Base-by-base conservation (phyloP, 306 rosid species). In the Canavalia gladiata region DNA sequence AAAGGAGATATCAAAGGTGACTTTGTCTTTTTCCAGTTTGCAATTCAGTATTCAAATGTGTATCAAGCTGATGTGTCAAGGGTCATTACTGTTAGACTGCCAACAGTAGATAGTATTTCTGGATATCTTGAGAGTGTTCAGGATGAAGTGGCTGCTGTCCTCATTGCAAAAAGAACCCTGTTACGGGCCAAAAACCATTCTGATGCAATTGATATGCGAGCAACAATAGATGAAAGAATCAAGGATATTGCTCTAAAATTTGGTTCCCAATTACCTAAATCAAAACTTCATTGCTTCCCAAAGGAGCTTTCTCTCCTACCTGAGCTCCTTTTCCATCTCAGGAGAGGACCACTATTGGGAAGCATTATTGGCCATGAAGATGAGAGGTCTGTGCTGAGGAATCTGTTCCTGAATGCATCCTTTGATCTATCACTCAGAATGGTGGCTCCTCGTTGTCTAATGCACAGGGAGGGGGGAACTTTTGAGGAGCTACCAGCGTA, bases 361-460 rank as follows among this genome's bases (percentile, higher is more conserved):
- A 86, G 90, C 84, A 91, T 94, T 87, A 88, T 94, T 80, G 97
- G 97, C 75, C 98, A 94, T 81, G 98, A 94, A 88, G 98, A 94
- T 83, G 98, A 94, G 87, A 94, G 98, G 83, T 89, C 97, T 30
- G 94, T 94, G 74, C 79, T 94, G 74, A 86, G 98, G 71, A 88
- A 88, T 85, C 84, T 94, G 88, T 94, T 94, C 88, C 79, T 94
- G 86, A 92, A 94, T 81, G 97, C 97, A 13, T 94, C 97, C 42
- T 94, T 89, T 85, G 97, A 94, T 57, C 94, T 94, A 54, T 91
- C 98, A 29, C 93, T 94, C 78, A 93, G 98, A 11, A 94, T 94
- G 97, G 89, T 94, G 64, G 97, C 97, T 5, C 98, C 98, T 71
- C 96, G 98, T 11, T 92, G 97, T 88, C 84, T 94, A 75, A 92